Base-by-base conservation (phyloP, 768 basidiomycete genomes). In the Phaeolepiota aurea region DNA sequence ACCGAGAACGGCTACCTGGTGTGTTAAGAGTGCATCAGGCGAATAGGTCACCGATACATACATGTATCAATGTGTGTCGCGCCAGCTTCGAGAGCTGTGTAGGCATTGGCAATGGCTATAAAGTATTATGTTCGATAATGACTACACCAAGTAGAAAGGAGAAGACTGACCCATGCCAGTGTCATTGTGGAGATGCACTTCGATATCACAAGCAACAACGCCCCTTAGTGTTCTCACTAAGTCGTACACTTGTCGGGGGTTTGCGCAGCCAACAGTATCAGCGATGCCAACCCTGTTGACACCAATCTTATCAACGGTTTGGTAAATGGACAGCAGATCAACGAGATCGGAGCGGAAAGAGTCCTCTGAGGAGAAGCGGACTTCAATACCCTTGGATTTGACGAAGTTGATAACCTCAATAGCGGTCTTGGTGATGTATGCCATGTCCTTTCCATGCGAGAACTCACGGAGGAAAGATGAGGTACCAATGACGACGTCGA, bases 391-490 rank as follows among this genome's bases (percentile, higher is more conserved):
- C 85, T 97, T 99, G 71, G 87, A 92, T 76, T 99, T 99, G 77
- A 99, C 94, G 54, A 85, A 99, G 54, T 94, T 79, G 66, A 99
- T 99, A 52, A 99, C 96, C 62, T 97, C 93, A 54, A 97, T 91
- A 45, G 94, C 94, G 28, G 90, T 87, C 69, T 93, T 97, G 72
- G 94, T 94, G 70, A 99, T 99, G 69, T 96, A 99, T 34, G 89
- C 69, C 90, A 99, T 99, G 63, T 98, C 96, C 78, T 98, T 99
- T 56, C 96, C 96, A 62, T 99, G 96, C 19, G 94, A 97, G 77
- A 98, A 96, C 69, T 99, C 93, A 53, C 94, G 85, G 37, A 98
- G 82, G 85, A 96, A 99, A 31, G 93, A 97, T 7, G 93, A 97
- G 5, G 96, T 98, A 23, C 96, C 94, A 48, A 99, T 98, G 62